phyloP scores from a whole-genome alignment of 306 rosid species.

The Sicyos baderoa region DNA sequence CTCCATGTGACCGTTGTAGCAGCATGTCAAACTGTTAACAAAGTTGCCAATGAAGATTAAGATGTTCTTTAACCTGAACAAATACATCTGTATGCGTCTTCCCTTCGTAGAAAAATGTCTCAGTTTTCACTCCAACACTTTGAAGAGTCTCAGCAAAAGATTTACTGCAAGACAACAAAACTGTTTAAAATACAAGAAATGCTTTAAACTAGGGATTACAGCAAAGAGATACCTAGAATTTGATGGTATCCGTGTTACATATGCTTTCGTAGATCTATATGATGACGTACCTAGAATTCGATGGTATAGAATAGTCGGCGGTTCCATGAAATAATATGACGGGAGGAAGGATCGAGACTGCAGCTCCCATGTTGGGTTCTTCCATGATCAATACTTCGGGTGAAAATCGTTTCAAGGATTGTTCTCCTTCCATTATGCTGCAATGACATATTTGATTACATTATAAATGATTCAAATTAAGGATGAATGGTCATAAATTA shows the following conservation, averaged over 20 bases:
- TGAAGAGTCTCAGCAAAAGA: conserved; percentile 72
- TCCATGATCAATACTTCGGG: conserved; percentile 70
- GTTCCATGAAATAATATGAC: conserved; percentile 77
- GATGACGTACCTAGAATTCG: conserved; percentile 55
- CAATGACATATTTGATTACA: conserved; percentile 11
- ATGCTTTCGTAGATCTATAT: neutral
- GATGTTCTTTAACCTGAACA: conserved; percentile 56
- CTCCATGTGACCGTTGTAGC: neutral
- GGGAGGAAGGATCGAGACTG: conserved; percentile 66
- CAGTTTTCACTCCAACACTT: conserved; percentile 61
- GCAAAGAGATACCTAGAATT: neutral
- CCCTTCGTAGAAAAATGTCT: conserved; percentile 62
- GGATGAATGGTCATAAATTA: neutral
- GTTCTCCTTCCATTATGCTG: conserved; percentile 99
- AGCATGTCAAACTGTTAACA: neutral
- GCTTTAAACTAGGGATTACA: conserved; percentile 4
- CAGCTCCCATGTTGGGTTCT: conserved; percentile 56
- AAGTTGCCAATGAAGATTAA: neutral
- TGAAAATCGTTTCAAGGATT: conserved; percentile 61
- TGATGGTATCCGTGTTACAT: neutral
- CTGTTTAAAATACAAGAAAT: neutral
- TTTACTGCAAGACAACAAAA: conserved; percentile 30
- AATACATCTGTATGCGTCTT: conserved; percentile 96
- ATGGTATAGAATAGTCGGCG: conserved; percentile 87
- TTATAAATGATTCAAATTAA: neutral